Evolutionary conservation across 257 asterid genomes (phyloP).

Genomic region (Solanum peruvianum): DNA sequence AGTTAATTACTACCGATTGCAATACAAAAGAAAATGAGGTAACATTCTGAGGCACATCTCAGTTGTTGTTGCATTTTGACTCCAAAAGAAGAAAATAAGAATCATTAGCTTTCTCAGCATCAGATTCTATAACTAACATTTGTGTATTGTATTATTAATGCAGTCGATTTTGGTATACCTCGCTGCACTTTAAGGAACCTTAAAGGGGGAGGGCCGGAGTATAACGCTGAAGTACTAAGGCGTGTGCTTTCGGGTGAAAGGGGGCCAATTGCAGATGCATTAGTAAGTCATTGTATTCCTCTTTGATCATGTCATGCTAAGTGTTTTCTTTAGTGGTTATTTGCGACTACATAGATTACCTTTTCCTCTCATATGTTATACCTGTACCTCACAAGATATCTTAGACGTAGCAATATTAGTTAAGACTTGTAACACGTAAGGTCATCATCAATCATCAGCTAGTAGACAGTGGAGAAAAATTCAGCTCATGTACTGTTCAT

Average conservation of each 20-base stretch:
- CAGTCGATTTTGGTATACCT: constrained; percentile 66
- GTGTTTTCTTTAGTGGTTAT: background rate
- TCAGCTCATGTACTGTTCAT: background rate
- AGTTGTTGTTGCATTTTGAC: background rate
- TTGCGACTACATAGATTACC: background rate
- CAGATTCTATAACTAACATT: background rate
- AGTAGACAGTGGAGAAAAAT: background rate
- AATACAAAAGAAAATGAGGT: background rate
- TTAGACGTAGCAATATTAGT: background rate
- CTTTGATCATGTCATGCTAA: background rate
- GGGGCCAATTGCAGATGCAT: constrained; percentile 55
- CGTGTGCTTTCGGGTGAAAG: constrained; percentile 49
- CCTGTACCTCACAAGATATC: background rate
- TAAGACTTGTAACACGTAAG: background rate
- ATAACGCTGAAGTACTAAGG: constrained; percentile 39
- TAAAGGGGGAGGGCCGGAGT: constrained; percentile 54
- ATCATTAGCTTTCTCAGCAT: background rate
- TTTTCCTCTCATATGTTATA: background rate
- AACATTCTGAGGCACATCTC: background rate
- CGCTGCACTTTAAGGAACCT: constrained; percentile 59
- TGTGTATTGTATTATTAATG: background rate
- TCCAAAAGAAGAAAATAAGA: background rate
- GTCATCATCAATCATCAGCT: background rate
- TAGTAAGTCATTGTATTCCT: constrained; percentile 20
- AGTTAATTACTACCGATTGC: background rate